Percentiles rank a stretch among this genome's conserved stretches.
phyloP scores from a whole-genome alignment of 108 stramenopile genomes.

The Bacterosira constricta region DNA sequence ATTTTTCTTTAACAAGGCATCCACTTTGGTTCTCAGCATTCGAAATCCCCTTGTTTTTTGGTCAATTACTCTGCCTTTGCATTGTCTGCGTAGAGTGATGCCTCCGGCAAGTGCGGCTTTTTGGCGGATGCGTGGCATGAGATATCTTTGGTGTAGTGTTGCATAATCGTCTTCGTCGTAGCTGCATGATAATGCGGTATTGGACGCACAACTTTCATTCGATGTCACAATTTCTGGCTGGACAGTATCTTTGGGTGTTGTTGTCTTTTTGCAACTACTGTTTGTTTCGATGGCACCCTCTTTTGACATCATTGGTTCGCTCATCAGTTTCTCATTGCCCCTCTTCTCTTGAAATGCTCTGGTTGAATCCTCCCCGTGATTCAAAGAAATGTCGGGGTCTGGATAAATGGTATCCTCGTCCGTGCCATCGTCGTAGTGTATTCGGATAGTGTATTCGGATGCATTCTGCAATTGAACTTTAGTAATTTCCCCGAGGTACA shows the following conservation, averaged over 20 bases:
- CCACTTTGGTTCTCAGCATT: conserved; percentile 14
- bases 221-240: conserved; percentile 2
- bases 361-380: background rate
- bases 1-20: conserved; percentile 5
- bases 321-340: background rate
- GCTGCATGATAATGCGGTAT: background rate
- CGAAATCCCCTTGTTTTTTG: conserved; percentile 12
- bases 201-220: background rate
- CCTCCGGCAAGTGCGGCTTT: conserved; percentile 19
- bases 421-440: background rate
- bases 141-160: conserved; percentile 19
- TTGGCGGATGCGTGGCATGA: conserved; percentile 12
- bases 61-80: conserved; percentile 16
- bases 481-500: too few relatives aligned
- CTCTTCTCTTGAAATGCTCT: background rate
- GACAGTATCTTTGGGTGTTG: background rate
- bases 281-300: background rate
- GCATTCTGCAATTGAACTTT: too few relatives aligned
- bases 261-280: background rate
- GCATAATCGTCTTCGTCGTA: conserved; percentile 25
- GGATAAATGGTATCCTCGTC: background rate
- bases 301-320: background rate
- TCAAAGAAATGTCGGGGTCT: background rate
- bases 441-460: too few relatives aligned
- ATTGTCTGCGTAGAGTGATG: conserved; percentile 24